Percentiles rank a stretch among this genome's conserved stretches.
Conservation (phyloP, 805 yeast species). For the Brettanomyces naardenensis region DNA sequence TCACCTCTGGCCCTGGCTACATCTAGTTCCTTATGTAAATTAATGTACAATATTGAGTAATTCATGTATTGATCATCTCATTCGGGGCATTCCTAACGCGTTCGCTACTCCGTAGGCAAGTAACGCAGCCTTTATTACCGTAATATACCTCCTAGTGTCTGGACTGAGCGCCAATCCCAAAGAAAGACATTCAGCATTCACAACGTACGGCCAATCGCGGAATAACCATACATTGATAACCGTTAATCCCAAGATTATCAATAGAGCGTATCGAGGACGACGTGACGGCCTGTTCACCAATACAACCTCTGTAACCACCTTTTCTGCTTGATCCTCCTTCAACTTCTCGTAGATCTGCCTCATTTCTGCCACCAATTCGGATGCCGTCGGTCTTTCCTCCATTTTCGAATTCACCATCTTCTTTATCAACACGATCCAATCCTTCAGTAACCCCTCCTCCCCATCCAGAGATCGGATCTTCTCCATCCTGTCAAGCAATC, state of each 20-base stretch:
- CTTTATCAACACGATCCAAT: slow-evolving; percentile 26
- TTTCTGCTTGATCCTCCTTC: background rate
- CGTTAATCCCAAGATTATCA: background rate
- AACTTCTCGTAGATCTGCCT: slow-evolving; percentile 6
- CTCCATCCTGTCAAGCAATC: slow-evolving; percentile 17
- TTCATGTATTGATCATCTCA: background rate
- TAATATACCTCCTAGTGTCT: background rate
- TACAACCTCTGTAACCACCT: background rate
- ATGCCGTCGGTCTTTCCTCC: slow-evolving; percentile 34
- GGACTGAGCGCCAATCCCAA: slow-evolving; percentile 6
- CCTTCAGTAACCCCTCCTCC: slow-evolving; percentile 26
- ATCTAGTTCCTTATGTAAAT: too few relatives aligned
- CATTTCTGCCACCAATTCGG: slow-evolving; percentile 27
- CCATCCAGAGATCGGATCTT: slow-evolving; percentile 6
- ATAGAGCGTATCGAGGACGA: too few relatives aligned
- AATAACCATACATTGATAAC: slow-evolving; percentile 11
- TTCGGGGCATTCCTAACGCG: background rate
- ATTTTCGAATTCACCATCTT: slow-evolving; percentile 24
- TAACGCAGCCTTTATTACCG: background rate
- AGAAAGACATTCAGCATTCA: slow-evolving; percentile 6
- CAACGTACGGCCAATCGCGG: slow-evolving; percentile 1
- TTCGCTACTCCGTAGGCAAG: background rate
- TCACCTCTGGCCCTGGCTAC: too few relatives aligned
- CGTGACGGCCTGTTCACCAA: too few relatives aligned
- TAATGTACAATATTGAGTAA: background rate